Evolutionary conservation across 2,329 filamentous ascomycete genomes (phyloP).

Genomic region (Daldinia sp.): DNA sequence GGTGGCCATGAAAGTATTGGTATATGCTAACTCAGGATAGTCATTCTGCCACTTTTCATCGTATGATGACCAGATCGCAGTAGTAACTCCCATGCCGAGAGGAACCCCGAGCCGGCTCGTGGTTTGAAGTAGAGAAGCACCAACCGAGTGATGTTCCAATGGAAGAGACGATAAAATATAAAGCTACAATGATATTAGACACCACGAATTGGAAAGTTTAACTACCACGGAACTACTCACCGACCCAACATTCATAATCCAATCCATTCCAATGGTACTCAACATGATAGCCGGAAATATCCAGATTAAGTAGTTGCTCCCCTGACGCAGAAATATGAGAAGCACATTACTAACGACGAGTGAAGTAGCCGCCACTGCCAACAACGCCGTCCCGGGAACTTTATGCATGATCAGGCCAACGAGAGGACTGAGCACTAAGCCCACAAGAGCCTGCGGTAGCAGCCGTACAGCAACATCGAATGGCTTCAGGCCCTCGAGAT

Average conservation of each 20-base stretch:
- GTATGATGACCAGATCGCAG: slow-evolving; percentile 53
- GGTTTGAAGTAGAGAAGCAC: slow-evolving; percentile 51
- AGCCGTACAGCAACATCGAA: slow-evolving; percentile 51
- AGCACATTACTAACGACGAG: slow-evolving; percentile 50
- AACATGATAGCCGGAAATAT: slow-evolving; percentile 52
- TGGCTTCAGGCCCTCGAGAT: slow-evolving; percentile 48
- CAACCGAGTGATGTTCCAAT: slow-evolving; percentile 49
- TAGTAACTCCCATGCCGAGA: slow-evolving; percentile 51
- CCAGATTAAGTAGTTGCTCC: slow-evolving; percentile 50
- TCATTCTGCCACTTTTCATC: slow-evolving; percentile 38
- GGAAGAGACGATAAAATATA: slow-evolving; percentile 50
- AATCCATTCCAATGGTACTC: slow-evolving; percentile 53
- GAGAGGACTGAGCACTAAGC: slow-evolving; percentile 51
- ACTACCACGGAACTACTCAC: slow-evolving; percentile 38
- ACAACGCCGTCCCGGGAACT: slow-evolving; percentile 46
- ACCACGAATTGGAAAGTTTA: background rate
- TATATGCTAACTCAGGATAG: slow-evolving; percentile 48
- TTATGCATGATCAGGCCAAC: slow-evolving; percentile 51
- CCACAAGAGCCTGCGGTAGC: slow-evolving; percentile 52
- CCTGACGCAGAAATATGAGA: slow-evolving; percentile 49
- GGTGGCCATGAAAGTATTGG: slow-evolving; percentile 50
- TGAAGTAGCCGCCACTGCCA: slow-evolving; percentile 45
- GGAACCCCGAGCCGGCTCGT: slow-evolving; percentile 50
- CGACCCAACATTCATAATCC: slow-evolving; percentile 53
- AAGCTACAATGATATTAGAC: slow-evolving; percentile 45